Base-by-base conservation (phyloP, 202 grass and related monocot genomes). In the Eragrostis tef region DNA sequence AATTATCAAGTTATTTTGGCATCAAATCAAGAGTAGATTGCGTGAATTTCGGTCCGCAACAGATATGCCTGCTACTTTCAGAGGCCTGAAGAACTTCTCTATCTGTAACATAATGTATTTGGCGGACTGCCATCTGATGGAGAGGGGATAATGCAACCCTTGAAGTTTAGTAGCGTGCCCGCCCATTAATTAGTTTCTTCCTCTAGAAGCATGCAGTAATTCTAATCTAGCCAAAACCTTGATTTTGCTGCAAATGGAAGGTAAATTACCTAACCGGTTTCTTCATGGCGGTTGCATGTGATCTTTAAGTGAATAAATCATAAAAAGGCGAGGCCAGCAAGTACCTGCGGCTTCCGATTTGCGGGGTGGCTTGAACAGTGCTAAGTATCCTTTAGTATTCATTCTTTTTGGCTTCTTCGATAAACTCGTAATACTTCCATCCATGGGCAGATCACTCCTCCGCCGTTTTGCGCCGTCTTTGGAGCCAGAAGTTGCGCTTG, bases 301-400 rank as follows among this genome's bases (percentile, higher is more conserved):
- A 17, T 15, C 8, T 53, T 57, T 12, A 74, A 77, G 13, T 60
- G 52, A 41, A 78, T 7, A 84, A 73, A 59, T 9, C 43, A 29
- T 59, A 22, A 77, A 77, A 27, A 6, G 10, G 27, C 6, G 6
- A 52, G 69, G 34, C 11, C 24, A 79, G 78, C 3, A 45, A 34
- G 49, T 93, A 93, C 91, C 88, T 86, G 81, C 10, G 53, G 39
- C 21, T 60, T 72, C 22, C 16, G 26, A 6, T 75, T 71, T 86
- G 54, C 11, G 17, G 24, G 11, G 16, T 0, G 16, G 2, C 58
- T 49, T 80, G 60, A 93, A 88, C 42, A 63, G 19, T 21, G 68
- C 17, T 13, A 87, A 6, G 41, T 90, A 90, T 22, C 17, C 63
- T 50, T 13, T 79, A 0, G 39, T 14, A 14, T 15, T 8, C 75